These are phyloP conservation scores for Gymnopilus junonius DNA, from an alignment of 768 basidiomycete species.

Conservation along the genomic window DNA sequence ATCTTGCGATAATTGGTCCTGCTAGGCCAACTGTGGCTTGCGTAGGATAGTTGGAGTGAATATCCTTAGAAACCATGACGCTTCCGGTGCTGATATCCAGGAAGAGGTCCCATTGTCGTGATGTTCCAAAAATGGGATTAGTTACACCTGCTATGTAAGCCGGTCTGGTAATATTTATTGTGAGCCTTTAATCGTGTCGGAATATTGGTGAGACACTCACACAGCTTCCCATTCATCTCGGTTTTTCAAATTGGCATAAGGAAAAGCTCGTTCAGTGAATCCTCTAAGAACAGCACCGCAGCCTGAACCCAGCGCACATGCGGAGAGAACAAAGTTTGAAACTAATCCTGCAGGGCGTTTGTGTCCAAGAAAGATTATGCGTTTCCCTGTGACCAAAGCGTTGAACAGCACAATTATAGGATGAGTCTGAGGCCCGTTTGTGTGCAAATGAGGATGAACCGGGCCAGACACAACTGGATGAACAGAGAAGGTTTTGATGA, in stretches of 20 bases:
- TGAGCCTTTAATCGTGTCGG: background rate
- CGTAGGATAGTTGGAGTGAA: constrained; percentile 61
- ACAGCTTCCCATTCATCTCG: constrained; percentile 89
- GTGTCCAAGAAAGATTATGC: constrained; percentile 95
- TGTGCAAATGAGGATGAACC: constrained; percentile 91
- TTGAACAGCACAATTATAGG: constrained; percentile 97
- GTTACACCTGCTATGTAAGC: constrained; percentile 97
- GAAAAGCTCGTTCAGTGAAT: constrained; percentile 91
- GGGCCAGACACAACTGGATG: constrained; percentile 68
- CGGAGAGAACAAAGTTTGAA: constrained; percentile 89
- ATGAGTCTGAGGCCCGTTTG: constrained; percentile 87
- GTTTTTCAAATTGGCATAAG: constrained; percentile 90
- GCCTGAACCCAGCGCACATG: constrained; percentile 92
- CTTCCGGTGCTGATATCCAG: constrained; percentile 89
- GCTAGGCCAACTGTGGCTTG: constrained; percentile 43
- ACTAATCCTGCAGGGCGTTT: constrained; percentile 89
- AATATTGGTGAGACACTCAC: constrained; percentile 48
- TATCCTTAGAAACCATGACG: constrained; percentile 88
- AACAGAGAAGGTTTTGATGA: constrained; percentile 81
- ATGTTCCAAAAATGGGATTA: constrained; percentile 93
- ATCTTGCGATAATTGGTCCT: constrained; percentile 53
- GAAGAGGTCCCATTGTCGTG: constrained; percentile 89
- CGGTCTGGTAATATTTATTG: constrained; percentile 48
- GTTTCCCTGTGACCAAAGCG: constrained; percentile 91
- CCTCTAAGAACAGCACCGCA: constrained; percentile 85